These are phyloP conservation scores for Triticum turgidum DNA, from an alignment of 176 grass and related monocot species.

Conservation along the genomic window DNA sequence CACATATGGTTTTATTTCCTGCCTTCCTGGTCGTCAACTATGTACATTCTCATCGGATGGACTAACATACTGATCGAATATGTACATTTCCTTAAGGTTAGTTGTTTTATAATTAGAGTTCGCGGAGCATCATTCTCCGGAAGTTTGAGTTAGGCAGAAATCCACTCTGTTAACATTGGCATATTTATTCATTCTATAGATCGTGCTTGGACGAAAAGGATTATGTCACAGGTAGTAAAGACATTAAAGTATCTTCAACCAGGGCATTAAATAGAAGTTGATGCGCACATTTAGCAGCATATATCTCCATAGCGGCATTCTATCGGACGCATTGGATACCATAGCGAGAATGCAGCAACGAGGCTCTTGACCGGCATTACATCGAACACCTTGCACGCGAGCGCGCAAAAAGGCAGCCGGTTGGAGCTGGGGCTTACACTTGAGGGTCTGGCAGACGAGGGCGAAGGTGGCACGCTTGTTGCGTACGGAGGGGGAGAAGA, in stretches of 20 bases:
- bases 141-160: background rate
- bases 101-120: background rate
- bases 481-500: constrained; percentile 70
- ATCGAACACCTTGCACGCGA: constrained; percentile 37
- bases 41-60: background rate
- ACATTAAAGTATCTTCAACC: background rate
- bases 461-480: constrained; percentile 96
- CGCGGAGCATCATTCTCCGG: background rate
- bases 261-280: background rate
- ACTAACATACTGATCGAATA: background rate
- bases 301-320: background rate
- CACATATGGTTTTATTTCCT: background rate
- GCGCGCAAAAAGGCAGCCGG: background rate
- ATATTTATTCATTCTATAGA: background rate
- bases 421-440: constrained; percentile 41
- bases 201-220: background rate
- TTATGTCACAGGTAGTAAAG: background rate
- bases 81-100: background rate
- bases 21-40: background rate
- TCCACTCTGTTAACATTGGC: background rate
- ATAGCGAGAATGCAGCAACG: background rate
- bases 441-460: constrained; percentile 91
- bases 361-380: constrained; percentile 10
- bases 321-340: background rate
- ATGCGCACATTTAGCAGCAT: background rate